Evolutionary conservation across 2,329 filamentous ascomycete species (phyloP).

Genomic region (Microdochium paspali): DNA sequence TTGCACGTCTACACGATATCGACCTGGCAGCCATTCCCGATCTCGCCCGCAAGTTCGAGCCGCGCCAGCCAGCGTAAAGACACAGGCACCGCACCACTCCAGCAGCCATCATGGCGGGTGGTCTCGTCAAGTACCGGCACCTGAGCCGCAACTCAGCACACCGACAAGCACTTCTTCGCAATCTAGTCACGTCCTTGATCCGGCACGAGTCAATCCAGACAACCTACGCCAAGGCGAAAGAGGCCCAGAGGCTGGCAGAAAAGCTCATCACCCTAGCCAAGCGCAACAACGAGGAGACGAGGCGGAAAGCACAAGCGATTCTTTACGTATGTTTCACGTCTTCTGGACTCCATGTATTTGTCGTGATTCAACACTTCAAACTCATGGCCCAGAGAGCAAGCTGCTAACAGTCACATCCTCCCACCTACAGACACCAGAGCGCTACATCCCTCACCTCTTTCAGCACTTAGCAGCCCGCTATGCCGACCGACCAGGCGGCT

Average conservation of each 20-base stretch:
- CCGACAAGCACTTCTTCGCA: conserved; percentile 84
- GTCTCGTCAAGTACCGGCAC: conserved; percentile 79
- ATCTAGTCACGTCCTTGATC: conserved; percentile 91
- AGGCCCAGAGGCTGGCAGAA: conserved; percentile 87
- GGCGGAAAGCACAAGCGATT: conserved; percentile 65
- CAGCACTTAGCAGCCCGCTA: conserved; percentile 68
- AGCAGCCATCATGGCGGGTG: conserved; percentile 68
- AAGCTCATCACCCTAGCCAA: conserved; percentile 92
- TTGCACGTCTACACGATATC: too few relatives aligned
- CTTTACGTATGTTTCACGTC: conserved; percentile 61
- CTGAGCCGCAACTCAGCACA: conserved; percentile 79
- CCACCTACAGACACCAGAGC: not conserved
- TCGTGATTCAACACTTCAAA: too few relatives aligned
- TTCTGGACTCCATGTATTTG: conserved; percentile 16
- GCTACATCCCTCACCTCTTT: not conserved
- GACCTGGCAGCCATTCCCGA: too few relatives aligned
- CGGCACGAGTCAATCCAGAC: conserved; percentile 89
- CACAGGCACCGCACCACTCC: conserved; percentile 1
- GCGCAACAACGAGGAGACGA: conserved; percentile 77
- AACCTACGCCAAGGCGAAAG: conserved; percentile 94
- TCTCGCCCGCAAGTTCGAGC: conserved; percentile 1
- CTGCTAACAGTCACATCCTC: conserved; percentile 33
- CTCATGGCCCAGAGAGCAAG: too few relatives aligned
- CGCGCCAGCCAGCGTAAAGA: conserved; percentile 8
- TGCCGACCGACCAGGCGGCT: conserved; percentile 70